Evolutionary conservation across 1,284 basidiomycete genomes (phyloP), one percentile per base, ranked within the genome.

Genomic region (Mycena sp.): DNA sequence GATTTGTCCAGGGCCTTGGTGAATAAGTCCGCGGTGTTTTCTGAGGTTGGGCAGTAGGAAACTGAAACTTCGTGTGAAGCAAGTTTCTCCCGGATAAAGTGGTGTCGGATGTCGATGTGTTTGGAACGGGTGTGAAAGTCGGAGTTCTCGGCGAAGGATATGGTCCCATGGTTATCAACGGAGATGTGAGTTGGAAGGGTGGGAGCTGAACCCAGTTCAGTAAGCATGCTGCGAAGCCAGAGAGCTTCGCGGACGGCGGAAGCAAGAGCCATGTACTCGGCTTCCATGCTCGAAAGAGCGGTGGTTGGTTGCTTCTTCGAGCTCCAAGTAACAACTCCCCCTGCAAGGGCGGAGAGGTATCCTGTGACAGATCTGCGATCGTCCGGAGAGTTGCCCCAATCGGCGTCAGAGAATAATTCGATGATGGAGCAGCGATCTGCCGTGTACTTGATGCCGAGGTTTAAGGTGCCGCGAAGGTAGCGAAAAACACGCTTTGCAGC

Each of bases 21-120:
- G 37, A 75, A 56, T 26, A 77, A 64, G 55, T 78, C 77, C 6
- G 75, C 75, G 12, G 67, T 55, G 58, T 70, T 75, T 19, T 74
- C 69, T 0, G 61, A 40, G 1, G 72, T 71, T 0, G 69, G 67
- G 35, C 70, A 63, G 65, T 73, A 71, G 12, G 40, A 12, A 12
- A 74, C 59, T 26, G 21, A 29, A 9, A 55, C 38, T 43, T 58
- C 56, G 46, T 52, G 23, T 4, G 45, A 51, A 37, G 26, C 51
- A n/a, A 58, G 10, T 4, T 28, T 28, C 11, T 82, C 75, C 0
- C 76, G 71, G 32, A 81, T 70, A 57, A 76, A 77, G 62, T 82
- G 81, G 63, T 77, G 71, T 0, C 67, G 54, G 38, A 81, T 70
- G 58, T 81, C 74, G 32, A 82, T 81, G 65, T 83, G 81, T 68